These are phyloP conservation scores for Daucus carota DNA, from an alignment of 129 eudicot species.

Conservation along the genomic window DH1_v3.0 NC_030388.2:13196501-13197000, in stretches of 20 bases:
- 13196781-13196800: conserved; percentile 62
- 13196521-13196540: neutral
- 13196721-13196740: conserved; percentile 22
- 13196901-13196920: neutral
- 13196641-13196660: conserved; percentile 1
- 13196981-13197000: neutral
- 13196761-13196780: conserved; percentile 81
- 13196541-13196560: neutral
- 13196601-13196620: neutral
- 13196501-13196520: neutral
- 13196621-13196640: neutral
- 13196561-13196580: neutral
- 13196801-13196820: conserved; percentile 38
- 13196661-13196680: conserved; percentile 95
- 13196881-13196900: neutral
- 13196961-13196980: neutral
- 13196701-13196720: conserved; percentile 45
- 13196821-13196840: neutral
- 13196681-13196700: conserved; percentile 72
- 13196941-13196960: neutral
- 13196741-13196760: conserved; percentile 60
- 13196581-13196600: neutral
- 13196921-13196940: neutral
- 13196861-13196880: neutral
- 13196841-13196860: neutral